Evolutionary conservation across 108 stramenopile species (phyloP), one percentile per base, ranked within the genome.

Genomic region (Cyclotella baltica): DNA sequence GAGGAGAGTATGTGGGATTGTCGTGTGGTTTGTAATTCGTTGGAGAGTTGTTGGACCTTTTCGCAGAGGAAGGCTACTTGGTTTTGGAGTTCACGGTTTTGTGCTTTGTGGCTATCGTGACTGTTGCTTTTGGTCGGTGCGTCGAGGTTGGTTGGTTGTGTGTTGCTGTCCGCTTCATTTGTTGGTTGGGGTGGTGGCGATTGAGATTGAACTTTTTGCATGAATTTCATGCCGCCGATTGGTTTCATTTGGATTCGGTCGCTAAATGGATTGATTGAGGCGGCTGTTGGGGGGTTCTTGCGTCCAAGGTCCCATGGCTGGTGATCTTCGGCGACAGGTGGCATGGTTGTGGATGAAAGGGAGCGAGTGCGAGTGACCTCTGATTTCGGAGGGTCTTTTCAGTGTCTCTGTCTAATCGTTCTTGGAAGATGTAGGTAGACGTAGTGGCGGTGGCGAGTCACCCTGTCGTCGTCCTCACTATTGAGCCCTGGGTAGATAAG

Each of bases 1-100:
- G 67, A 62, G 18, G 67, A 34, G 11, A 77, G 27, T 28, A 70
- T 67, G 62, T 70, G 68, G 0, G 76, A 52, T n/a, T 77, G 38
- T 52, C 35, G 67, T 6, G 76, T 70, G 8, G 61, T 62, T n/a
- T 55, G 34, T 0, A 77, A 61, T 51, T 77, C 76, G 33, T 70
- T 27, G 11, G 68, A 61, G 5, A 77, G 62, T 51, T 70, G 76
- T 15, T 55, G 47, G 13, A 77, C 68, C 31, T 63, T 22, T 13
- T 73, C 50, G 46, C 52, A 20, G 47, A 73, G 72, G 0, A 36
- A 33, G 8, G 63, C 38, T 18, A 36, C 8, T 64, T 37, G 63
- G 15, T 40, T 13, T 40, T 64, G 35, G 18, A 36, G 63, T 64
- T 64, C 51, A 23, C 35, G 31, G n/a, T 38, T 37, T 34, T 20